Percentiles rank a stretch among this genome's conserved stretches.
Evolutionary conservation across 2,329 filamentous ascomycete species (phyloP).

Genomic region (Atkinsonella hypoxylon): DNA sequence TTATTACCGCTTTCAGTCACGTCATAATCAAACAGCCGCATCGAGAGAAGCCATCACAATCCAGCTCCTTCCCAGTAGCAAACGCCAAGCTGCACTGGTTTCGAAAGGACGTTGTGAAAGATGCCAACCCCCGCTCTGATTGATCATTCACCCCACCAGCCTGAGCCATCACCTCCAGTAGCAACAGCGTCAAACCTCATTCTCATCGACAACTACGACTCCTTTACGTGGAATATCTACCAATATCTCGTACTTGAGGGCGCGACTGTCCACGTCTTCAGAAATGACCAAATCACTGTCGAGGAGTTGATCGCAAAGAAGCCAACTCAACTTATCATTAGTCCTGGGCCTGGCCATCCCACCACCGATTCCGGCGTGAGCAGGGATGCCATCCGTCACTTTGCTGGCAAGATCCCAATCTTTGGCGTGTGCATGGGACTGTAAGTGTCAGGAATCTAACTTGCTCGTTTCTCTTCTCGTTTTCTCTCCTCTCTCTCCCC

Average conservation of each 20-base stretch:
- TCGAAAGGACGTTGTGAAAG: slow-evolving; percentile 2
- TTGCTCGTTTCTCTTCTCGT: background rate
- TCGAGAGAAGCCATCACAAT: no score
- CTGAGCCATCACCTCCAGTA: slow-evolving; percentile 59
- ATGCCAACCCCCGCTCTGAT: slow-evolving; percentile 41
- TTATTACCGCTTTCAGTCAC: no score
- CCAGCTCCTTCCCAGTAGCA: no score
- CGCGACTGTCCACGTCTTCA: slow-evolving; percentile 75
- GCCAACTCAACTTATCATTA: slow-evolving; percentile 89
- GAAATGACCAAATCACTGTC: slow-evolving; percentile 84
- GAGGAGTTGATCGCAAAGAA: slow-evolving; percentile 72
- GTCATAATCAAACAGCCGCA: no score
- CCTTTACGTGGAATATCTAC: slow-evolving; percentile 98
- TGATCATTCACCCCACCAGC: slow-evolving; percentile 82
- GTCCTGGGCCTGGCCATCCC: slow-evolving; percentile 89
- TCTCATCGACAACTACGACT: slow-evolving; percentile 98
- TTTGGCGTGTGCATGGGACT: slow-evolving; percentile 99
- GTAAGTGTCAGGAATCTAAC: slow-evolving; percentile 33
- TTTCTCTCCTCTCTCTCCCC: no score
- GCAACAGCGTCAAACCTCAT: slow-evolving; percentile 79
- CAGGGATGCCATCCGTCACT: slow-evolving; percentile 80
- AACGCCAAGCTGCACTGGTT: background rate
- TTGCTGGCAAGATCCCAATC: slow-evolving; percentile 87
- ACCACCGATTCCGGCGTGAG: slow-evolving; percentile 85
- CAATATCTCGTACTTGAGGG: slow-evolving; percentile 97